Percentiles rank a stretch among this genome's conserved stretches.
These are phyloP conservation scores for Fusarium fujikuroi DNA, from an alignment of 2,329 filamentous ascomycete genomes.

Conservation along the genomic window DNA sequence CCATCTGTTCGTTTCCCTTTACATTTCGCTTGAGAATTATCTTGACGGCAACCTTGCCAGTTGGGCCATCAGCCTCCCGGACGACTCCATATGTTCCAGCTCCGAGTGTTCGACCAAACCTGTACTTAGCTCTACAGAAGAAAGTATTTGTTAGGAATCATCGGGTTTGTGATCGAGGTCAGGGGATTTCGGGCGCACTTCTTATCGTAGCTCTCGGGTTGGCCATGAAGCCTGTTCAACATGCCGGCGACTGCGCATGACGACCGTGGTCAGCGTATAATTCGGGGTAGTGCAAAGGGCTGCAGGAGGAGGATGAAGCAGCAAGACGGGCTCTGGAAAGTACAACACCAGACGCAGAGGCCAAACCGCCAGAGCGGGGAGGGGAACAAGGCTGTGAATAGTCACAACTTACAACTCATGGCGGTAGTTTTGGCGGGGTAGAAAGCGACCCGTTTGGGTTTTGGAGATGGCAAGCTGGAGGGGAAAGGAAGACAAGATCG, in stretches of 20 bases:
- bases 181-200: slow-evolving; percentile 69
- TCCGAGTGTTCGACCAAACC: slow-evolving; percentile 91
- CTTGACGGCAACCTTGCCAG: slow-evolving; percentile 92
- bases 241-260: slow-evolving; percentile 77
- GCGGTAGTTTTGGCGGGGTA: slow-evolving; percentile 45
- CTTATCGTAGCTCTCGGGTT: slow-evolving; percentile 98
- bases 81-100: slow-evolving; percentile 99
- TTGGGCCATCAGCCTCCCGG: slow-evolving; percentile 86
- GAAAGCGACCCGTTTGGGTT: slow-evolving; percentile 20
- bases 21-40: slow-evolving; percentile 99
- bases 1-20: slow-evolving; percentile 98
- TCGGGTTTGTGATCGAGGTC: slow-evolving; percentile 10
- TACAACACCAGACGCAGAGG: slow-evolving; percentile 4
- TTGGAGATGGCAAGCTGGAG: slow-evolving; percentile 13
- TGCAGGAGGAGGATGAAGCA: not conserved
- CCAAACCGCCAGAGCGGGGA: slow-evolving; percentile 33
- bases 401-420: slow-evolving; percentile 49
- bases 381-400: slow-evolving; percentile 41
- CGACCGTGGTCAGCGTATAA: slow-evolving; percentile 39
- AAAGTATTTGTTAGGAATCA: slow-evolving; percentile 42
- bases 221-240: slow-evolving; percentile 95
- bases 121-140: slow-evolving; percentile 78
- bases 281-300: not conserved
- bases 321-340: not conserved
- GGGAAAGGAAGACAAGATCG: slow-evolving; percentile 9